Conservation (phyloP, 805 yeast genomes). For the Yarrowia sp. region DNA sequence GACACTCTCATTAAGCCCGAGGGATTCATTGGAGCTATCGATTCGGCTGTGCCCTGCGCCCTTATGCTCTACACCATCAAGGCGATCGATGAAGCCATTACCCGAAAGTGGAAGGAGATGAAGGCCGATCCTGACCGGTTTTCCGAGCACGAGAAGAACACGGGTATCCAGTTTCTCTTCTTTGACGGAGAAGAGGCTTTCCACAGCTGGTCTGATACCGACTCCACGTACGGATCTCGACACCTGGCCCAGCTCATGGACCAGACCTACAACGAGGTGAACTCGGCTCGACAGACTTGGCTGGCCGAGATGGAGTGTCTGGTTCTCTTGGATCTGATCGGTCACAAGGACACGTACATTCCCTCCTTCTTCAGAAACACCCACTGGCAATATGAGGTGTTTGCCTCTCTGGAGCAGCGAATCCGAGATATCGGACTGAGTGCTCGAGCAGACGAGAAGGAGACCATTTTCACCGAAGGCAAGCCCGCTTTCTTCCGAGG, state of each 20-base stretch:
- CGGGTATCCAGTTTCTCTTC: slow-evolving; percentile 59
- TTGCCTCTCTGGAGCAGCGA: slow-evolving; percentile 52
- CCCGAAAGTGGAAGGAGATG: slow-evolving; percentile 43
- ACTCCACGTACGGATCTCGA: slow-evolving; percentile 64
- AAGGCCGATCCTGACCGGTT: slow-evolving; percentile 39
- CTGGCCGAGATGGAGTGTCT: slow-evolving; percentile 54
- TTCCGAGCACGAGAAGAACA: slow-evolving; percentile 31
- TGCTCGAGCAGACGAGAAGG: slow-evolving; percentile 6
- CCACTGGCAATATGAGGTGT: slow-evolving; percentile 50
- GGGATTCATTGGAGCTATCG: slow-evolving; percentile 68
- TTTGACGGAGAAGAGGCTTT: slow-evolving; percentile 71
- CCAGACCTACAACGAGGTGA: slow-evolving; percentile 42
- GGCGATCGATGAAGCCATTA: slow-evolving; percentile 44
- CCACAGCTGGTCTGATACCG: slow-evolving; percentile 58
- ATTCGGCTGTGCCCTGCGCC: slow-evolving; percentile 66
- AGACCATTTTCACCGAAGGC: slow-evolving; percentile 41
- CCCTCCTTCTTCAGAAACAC: slow-evolving; percentile 57
- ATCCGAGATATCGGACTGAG: slow-evolving; percentile 40
- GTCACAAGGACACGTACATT: slow-evolving; percentile 51
- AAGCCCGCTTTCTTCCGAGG: slow-evolving; percentile 42
- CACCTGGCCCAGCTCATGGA: slow-evolving; percentile 56
- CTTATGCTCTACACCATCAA: slow-evolving; percentile 57
- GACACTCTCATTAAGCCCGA: slow-evolving; percentile 59
- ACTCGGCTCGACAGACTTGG: slow-evolving; percentile 41
- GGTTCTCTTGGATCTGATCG: slow-evolving; percentile 60